These are phyloP conservation scores for Jamesozyma rosinii DNA, from an alignment of 805 yeast species.

Conservation along the genomic window DNA sequence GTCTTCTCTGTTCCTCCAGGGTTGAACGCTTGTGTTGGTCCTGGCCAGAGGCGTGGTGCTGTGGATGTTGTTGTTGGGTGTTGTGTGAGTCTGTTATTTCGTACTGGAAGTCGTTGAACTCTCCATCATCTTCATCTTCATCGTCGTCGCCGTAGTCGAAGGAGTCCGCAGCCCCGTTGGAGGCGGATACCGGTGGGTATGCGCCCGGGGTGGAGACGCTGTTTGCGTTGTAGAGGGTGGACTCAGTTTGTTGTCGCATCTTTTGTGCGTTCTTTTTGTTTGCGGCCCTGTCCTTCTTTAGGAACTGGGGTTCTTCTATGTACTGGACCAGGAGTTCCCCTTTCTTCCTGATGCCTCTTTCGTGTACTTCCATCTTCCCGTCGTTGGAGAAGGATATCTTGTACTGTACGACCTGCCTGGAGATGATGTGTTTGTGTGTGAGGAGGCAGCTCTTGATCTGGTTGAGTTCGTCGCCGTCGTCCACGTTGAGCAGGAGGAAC, in stretches of 20 bases:
- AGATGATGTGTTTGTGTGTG: slow-evolving; percentile 28
- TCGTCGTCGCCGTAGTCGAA: slow-evolving; percentile 16
- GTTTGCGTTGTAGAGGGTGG: slow-evolving; percentile 17
- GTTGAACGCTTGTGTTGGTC: slow-evolving; percentile 19
- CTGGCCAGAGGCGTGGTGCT: not conserved
- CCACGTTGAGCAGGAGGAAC: slow-evolving; percentile 28
- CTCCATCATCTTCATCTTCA: slow-evolving; percentile 9
- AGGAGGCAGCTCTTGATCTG: slow-evolving; percentile 26
- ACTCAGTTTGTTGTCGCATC: slow-evolving; percentile 21
- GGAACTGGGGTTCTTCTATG: slow-evolving; percentile 23
- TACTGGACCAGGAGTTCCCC: slow-evolving; percentile 26
- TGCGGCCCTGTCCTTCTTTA: slow-evolving; percentile 26
- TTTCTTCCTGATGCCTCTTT: slow-evolving; percentile 30
- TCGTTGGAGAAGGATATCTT: slow-evolving; percentile 28
- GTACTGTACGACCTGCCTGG: slow-evolving; percentile 25
- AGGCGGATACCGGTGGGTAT: not conserved
- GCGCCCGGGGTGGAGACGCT: not conserved
- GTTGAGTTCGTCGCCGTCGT: slow-evolving; percentile 27
- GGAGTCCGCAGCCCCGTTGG: slow-evolving; percentile 3
- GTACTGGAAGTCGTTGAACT: slow-evolving; percentile 5
- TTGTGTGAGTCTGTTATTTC: slow-evolving; percentile 2
- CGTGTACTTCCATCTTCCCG: slow-evolving; percentile 33
- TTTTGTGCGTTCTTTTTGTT: slow-evolving; percentile 25
- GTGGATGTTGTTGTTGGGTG: not conserved
- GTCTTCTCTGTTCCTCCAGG: slow-evolving; percentile 30